phyloP scores from a whole-genome alignment of 192 early-diverging fungal genomes.

The Phycomyces blakesleeanus region DNA sequence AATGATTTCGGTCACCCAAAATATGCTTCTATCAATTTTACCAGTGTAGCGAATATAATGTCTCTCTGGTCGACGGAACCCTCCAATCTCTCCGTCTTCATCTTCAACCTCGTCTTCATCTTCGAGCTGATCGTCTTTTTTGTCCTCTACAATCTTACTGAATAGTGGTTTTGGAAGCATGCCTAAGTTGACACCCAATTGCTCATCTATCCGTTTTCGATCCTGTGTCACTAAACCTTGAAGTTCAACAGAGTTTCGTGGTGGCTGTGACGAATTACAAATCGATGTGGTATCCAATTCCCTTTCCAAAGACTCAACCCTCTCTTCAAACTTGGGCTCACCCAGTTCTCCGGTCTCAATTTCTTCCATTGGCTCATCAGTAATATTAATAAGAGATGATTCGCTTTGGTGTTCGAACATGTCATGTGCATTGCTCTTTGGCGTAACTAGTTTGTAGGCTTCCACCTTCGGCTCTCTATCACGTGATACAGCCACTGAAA shows the following conservation, averaged over 20 bases:
- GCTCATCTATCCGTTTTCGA: neutral
- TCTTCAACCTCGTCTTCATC: neutral
- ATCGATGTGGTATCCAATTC: neutral
- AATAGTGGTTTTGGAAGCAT: neutral
- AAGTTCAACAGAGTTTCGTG: neutral
- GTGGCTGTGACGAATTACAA: neutral
- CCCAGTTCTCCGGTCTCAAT: too few species aligned
- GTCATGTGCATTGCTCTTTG: neutral
- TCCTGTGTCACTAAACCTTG: neutral
- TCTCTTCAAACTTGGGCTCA: too few species aligned
- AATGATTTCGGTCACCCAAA: neutral
- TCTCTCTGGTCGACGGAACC: constrained; percentile 46
- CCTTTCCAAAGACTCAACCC: too few species aligned
- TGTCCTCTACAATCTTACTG: neutral
- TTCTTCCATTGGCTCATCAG: too few species aligned
- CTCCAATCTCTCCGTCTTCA: constrained; percentile 2
- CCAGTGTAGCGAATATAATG: constrained; percentile 73
- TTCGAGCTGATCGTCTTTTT: neutral
- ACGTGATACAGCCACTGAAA: neutral
- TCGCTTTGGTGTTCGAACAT: neutral
- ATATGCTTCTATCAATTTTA: constrained; percentile 9
- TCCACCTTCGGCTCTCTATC: neutral
- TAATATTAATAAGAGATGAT: too few species aligned
- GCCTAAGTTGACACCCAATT: neutral
- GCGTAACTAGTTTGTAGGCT: neutral